A percentile compares a stretch with the other conserved stretches of the same genome.
Conservation (phyloP, 345 rosid genomes). For the Barbarea vulgaris region DNA sequence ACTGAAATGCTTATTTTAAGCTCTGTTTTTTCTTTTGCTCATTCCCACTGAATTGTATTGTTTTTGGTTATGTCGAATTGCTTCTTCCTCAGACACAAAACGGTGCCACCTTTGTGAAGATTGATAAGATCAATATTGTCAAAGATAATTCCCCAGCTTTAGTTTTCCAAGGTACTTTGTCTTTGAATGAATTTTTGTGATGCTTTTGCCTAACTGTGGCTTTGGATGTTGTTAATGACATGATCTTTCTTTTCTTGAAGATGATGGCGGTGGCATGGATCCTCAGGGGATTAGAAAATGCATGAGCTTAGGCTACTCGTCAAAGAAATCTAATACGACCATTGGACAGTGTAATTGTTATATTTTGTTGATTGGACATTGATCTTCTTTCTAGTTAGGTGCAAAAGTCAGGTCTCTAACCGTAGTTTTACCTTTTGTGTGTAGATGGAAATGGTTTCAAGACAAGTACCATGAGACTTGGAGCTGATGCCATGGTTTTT, state of each 20-base stretch:
- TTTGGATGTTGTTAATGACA: conserved; percentile 5
- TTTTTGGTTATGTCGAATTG: conserved; percentile 25
- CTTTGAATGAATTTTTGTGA: not conserved
- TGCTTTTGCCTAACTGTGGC: not conserved
- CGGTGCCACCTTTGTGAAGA: conserved; percentile 89
- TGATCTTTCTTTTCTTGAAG: conserved; percentile 41
- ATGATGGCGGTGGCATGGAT: conserved; percentile 98
- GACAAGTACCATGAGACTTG: conserved; percentile 97
- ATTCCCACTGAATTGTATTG: not conserved
- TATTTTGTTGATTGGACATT: conserved; percentile 1
- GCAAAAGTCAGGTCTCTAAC: conserved; percentile 11
- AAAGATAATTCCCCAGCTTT: conserved; percentile 89
- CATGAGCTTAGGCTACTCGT: conserved; percentile 97
- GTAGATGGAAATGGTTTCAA: conserved; percentile 98
- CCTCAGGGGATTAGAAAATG: conserved; percentile 79
- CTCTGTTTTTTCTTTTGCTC: not conserved
- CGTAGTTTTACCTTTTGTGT: not conserved
- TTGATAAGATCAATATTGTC: conserved; percentile 68
- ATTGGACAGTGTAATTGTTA: conserved; percentile 83
- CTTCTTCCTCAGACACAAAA: conserved; percentile 59
- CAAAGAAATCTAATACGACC: conserved; percentile 81
- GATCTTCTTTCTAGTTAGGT: conserved; percentile 18
- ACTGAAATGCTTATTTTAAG: conserved; percentile 4
- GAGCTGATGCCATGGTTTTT: conserved; percentile 91
- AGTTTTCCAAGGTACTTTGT: conserved; percentile 63